Conservation (phyloP, 768 basidiomycete species). For the Phaeolepiota aurea region DNA sequence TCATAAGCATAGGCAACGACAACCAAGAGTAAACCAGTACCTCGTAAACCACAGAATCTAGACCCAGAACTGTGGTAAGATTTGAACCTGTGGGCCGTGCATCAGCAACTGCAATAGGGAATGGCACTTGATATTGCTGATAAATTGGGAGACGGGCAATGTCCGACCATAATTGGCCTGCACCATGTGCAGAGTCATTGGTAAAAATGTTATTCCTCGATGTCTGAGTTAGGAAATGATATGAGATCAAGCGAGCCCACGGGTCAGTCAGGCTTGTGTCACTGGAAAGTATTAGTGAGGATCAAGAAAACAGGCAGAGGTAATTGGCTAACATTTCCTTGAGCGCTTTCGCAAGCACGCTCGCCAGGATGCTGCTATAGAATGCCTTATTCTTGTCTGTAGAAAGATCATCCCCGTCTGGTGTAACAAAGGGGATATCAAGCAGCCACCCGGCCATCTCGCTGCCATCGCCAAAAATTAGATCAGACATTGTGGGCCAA, state of each 20-base stretch:
- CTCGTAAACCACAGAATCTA: constrained; percentile 48
- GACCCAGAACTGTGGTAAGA: constrained; percentile 25
- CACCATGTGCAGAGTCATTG: constrained; percentile 53
- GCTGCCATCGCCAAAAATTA: constrained; percentile 50
- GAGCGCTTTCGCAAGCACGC: constrained; percentile 47
- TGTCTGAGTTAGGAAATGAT: constrained; percentile 70
- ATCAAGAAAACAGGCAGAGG: background rate
- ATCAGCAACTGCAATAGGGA: constrained; percentile 59
- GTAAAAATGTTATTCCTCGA: constrained; percentile 50
- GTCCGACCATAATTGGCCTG: constrained; percentile 63
- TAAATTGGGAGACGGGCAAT: constrained; percentile 45
- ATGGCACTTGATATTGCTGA: constrained; percentile 41
- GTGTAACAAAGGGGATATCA: constrained; percentile 46
- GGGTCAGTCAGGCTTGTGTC: constrained; percentile 60
- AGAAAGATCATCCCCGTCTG: constrained; percentile 40
- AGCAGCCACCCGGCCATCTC: constrained; percentile 46
- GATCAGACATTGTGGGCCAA: constrained; percentile 46
- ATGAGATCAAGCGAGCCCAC: constrained; percentile 58
- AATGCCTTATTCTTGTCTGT: constrained; percentile 40
- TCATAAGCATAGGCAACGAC: background rate
- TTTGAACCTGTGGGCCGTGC: constrained; percentile 40
- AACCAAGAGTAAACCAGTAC: constrained; percentile 19
- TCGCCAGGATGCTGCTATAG: constrained; percentile 45
- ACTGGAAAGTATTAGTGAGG: constrained; percentile 23
- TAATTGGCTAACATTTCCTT: constrained; percentile 37